Conservation (phyloP, 345 rosid genomes). For the Syzygium jambos region DNA sequence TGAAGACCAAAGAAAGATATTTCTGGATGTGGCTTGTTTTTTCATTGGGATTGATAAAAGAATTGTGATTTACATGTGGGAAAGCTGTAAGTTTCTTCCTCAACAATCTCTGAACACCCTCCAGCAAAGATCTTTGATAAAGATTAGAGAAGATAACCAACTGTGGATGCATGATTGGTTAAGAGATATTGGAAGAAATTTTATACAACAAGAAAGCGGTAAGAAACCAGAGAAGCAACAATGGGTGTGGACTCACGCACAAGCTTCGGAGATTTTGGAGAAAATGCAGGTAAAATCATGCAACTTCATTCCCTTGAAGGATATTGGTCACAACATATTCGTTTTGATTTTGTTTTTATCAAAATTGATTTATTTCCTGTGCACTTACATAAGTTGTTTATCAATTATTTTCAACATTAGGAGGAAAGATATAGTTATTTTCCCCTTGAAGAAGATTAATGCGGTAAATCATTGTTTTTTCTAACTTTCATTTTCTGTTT, state of each 20-base stretch:
- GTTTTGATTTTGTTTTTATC: background rate
- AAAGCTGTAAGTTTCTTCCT: background rate
- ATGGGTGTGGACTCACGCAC: background rate
- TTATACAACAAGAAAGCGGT: background rate
- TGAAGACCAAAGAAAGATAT: background rate
- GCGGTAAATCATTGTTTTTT: accelerated
- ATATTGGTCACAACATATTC: background rate
- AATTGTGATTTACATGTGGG: background rate
- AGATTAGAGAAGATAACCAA: background rate
- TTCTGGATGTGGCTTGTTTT: background rate
- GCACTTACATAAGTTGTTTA: background rate
- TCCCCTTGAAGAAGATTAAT: background rate
- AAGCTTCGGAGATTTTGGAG: background rate
- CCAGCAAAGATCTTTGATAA: background rate
- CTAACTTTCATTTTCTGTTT: background rate
- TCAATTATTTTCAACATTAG: background rate
- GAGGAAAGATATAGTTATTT: background rate
- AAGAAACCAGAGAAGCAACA: background rate
- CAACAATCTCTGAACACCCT: background rate
- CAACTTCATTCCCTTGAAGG: background rate
- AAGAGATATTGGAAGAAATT: background rate
- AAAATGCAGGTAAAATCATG: background rate
- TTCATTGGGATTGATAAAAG: background rate
- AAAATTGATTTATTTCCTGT: background rate
- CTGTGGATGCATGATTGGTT: background rate